Base-by-base conservation (phyloP, 2,329 filamentous ascomycete genomes). In the Pestalotiopsis sp. region DNA sequence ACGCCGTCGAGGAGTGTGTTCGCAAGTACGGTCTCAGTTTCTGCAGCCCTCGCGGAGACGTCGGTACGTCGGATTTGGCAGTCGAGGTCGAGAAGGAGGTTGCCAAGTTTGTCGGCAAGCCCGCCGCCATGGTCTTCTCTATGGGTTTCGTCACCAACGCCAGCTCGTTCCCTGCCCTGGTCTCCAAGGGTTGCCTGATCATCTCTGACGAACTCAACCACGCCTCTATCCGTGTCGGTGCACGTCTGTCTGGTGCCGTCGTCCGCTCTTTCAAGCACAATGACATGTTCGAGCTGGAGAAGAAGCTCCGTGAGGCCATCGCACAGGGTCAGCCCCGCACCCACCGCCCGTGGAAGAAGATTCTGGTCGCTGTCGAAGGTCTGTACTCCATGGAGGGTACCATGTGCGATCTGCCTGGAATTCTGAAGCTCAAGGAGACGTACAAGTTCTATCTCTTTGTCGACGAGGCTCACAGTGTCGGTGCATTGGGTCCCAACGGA, bases 311-410 rank as follows among this genome's bases (percentile, higher is more conserved):
- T 57, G 95, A 98, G 78, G 92, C 91, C 73, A 98, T 99, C 78
- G 95, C 95, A 14, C 95, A 98, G 82, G 96, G 96, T 59, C 96
- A 99, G 79, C 96, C 96, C 66, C 92, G 96, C 73, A 99, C 95
- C n/a, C 96, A 99, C 81, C 92, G 96, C 38, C 96, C 96, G 1
- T 99, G 96, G 96, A 98, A 97, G 87, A 99, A 98, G 89, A 98
- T 99, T 70, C 81, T 99, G 65, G 93, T 99, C 59, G 95, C 95
- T 49, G 93, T 99, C 49, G 96, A 99, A 80, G 96, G 96, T 74
- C 88, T 99, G 23, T 99, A 99, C 86, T 98, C 95, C 1, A 99
- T 99, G 96, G 96, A 99, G 83, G 96, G 96, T 63, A 98, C 95
- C 73, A 97, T 99, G 93, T 96, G 93, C 82, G 96, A 99, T 79